These are phyloP conservation scores for Lathyrus tuberosus DNA, from an alignment of 306 rosid species.

Conservation along the genomic window DNA sequence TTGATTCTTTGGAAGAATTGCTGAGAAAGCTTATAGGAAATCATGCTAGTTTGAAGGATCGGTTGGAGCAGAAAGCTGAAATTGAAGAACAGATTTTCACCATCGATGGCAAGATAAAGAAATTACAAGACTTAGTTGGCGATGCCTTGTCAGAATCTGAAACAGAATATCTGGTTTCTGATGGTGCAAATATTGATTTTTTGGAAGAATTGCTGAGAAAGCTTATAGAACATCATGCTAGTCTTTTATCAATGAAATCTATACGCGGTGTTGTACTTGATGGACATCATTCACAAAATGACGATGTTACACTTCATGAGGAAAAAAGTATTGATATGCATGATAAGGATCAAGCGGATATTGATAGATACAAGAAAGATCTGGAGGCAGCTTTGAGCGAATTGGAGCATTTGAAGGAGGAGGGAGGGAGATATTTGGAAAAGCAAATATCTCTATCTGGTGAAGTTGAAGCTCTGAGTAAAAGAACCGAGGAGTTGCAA, in stretches of 20 bases:
- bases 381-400: constrained; percentile 72
- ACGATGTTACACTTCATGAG: constrained; percentile 40
- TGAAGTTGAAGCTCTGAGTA: constrained; percentile 64
- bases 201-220: constrained; percentile 68
- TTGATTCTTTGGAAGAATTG: constrained; percentile 70
- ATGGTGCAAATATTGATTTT: constrained; percentile 57
- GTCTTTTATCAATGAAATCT: constrained; percentile 47
- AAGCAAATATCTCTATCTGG: constrained; percentile 57
- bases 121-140: constrained; percentile 61
- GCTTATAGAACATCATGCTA: constrained; percentile 62
- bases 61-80: constrained; percentile 50
- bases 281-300: constrained; percentile 42
- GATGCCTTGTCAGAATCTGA: constrained; percentile 62
- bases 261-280: constrained; percentile 42
- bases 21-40: constrained; percentile 70
- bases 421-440: constrained; percentile 63
- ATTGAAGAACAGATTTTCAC: constrained; percentile 50
- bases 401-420: constrained; percentile 63
- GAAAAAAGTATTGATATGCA: constrained; percentile 49
- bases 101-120: constrained; percentile 57
- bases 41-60: constrained; percentile 51
- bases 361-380: constrained; percentile 61
- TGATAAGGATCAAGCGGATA: constrained; percentile 48
- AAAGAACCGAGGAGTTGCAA: constrained; percentile 71
- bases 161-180: constrained; percentile 52